Evolutionary conservation across 179 eudicot genomes (phyloP).

Genomic region (Spinacia oleracea): DNA sequence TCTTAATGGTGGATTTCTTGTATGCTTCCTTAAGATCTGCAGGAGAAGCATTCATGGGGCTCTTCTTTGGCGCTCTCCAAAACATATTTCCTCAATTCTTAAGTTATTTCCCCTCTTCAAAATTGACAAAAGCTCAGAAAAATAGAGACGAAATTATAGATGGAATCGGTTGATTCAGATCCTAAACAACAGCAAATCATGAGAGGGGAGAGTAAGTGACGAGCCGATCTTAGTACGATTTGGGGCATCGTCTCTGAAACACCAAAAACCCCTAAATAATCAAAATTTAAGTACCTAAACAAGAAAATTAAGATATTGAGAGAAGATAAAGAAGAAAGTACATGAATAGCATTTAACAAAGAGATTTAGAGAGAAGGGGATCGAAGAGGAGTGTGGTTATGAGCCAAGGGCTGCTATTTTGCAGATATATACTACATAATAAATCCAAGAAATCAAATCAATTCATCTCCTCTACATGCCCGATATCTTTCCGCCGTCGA

Average conservation of each 20-base stretch:
- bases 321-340: no score
- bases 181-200: background rate
- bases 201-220: background rate
- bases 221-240: background rate
- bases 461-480: no score
- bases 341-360: no score
- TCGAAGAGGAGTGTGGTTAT: no score
- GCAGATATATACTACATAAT: no score
- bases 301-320: no score
- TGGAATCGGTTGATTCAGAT: background rate
- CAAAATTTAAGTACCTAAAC: no score
- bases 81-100: slow-evolving; percentile 28
- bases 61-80: slow-evolving; percentile 48
- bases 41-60: slow-evolving; percentile 39
- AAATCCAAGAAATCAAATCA: no score
- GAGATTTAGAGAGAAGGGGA: no score
- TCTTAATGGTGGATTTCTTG: slow-evolving; percentile 48
- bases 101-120: background rate
- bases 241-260: background rate
- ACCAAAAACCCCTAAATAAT: no score
- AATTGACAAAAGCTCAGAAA: background rate
- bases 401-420: no score
- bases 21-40: slow-evolving; percentile 50
- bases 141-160: background rate
- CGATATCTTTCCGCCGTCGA: no score